Evolutionary conservation across 148 eudicot species (phyloP).

Genomic region (Heliosperma pusillum): DNA sequence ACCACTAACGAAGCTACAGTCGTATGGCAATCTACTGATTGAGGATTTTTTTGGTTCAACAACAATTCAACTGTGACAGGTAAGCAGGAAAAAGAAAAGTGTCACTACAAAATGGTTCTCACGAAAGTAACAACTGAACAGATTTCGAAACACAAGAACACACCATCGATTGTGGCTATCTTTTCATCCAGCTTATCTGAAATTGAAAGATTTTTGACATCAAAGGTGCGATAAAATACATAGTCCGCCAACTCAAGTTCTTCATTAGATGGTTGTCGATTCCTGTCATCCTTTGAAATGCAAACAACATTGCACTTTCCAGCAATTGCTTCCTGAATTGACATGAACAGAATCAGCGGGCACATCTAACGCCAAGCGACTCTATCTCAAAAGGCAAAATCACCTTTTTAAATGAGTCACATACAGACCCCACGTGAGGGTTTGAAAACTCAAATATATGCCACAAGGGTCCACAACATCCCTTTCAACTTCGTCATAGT

Average conservation of each 20-base stretch:
- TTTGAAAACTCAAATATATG: background rate
- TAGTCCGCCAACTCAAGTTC: slow-evolving; percentile 54
- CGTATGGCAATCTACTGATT: slow-evolving; percentile 18
- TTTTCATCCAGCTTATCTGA: slow-evolving; percentile 53
- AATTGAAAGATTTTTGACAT: slow-evolving; percentile 46
- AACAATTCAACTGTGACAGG: slow-evolving; percentile 58
- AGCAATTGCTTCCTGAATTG: slow-evolving; percentile 66
- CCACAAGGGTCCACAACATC: too few relatives aligned
- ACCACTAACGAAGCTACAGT: slow-evolving; percentile 4
- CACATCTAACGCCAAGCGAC: slow-evolving; percentile 12
- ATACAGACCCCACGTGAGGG: background rate
- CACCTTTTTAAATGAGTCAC: background rate
- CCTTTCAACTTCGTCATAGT: background rate
- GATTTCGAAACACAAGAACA: slow-evolving; percentile 23
- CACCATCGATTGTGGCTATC: slow-evolving; percentile 54
- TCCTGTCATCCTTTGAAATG: slow-evolving; percentile 61
- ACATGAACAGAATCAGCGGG: slow-evolving; percentile 29
- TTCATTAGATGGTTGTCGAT: slow-evolving; percentile 58
- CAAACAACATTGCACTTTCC: slow-evolving; percentile 78
- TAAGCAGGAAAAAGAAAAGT: slow-evolving; percentile 28
- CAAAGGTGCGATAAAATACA: slow-evolving; percentile 75
- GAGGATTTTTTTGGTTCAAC: slow-evolving; percentile 49
- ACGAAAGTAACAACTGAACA: slow-evolving; percentile 21
- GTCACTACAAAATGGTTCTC: slow-evolving; percentile 20
- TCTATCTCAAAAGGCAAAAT: background rate